These are phyloP conservation scores for Cinnamomum micranthum DNA, from an alignment of 164 flowering plant species.

Conservation along the genomic window DNA sequence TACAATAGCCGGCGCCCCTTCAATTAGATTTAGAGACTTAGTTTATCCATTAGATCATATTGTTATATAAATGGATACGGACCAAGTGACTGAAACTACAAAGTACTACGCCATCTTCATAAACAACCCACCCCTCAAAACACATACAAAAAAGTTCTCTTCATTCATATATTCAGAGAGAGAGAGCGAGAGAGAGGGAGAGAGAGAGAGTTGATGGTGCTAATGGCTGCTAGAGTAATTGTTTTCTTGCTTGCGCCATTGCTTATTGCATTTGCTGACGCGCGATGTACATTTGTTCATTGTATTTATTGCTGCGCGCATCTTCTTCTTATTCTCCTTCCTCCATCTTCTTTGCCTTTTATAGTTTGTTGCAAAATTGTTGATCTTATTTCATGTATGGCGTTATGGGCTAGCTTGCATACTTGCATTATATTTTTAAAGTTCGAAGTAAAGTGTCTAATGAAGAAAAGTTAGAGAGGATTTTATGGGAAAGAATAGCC, in stretches of 20 bases:
- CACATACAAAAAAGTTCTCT: not conserved
- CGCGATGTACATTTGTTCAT: not conserved
- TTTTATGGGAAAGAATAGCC: too few species aligned
- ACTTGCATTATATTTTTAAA: too few species aligned
- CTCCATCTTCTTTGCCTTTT: not conserved
- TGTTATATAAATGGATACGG: not conserved
- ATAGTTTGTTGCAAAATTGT: not conserved
- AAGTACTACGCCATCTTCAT: not conserved
- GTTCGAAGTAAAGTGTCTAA: too few species aligned
- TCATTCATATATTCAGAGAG: not conserved
- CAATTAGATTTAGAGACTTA: too few species aligned
- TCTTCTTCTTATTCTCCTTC: not conserved
- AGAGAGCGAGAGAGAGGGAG: not conserved
- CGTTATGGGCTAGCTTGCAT: too few species aligned
- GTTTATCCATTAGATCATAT: too few species aligned
- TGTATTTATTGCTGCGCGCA: not conserved
- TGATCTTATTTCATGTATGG: too few species aligned
- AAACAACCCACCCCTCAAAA: not conserved
- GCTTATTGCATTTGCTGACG: not conserved
- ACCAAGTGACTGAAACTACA: not conserved
- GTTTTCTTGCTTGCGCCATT: not conserved
- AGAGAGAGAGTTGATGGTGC: not conserved
- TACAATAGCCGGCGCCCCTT: too few species aligned
- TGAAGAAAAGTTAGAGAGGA: too few species aligned
- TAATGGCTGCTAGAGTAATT: constrained; percentile 3